Evolutionary conservation across 2,329 filamentous ascomycete genomes (phyloP).

Genomic region (Fusarium sp.): DNA sequence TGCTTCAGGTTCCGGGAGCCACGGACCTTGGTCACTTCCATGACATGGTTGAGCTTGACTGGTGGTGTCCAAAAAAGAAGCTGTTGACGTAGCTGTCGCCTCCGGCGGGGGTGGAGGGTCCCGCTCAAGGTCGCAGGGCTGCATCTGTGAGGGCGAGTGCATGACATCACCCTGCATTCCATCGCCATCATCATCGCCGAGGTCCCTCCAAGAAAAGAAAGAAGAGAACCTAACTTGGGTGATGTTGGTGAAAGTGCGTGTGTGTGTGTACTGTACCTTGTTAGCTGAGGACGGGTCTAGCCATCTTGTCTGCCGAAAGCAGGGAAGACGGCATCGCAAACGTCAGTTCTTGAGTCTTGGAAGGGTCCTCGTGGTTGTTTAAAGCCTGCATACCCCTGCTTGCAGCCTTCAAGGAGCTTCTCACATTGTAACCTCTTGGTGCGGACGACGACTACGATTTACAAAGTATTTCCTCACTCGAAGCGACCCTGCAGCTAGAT

Average conservation of each 20-base stretch:
- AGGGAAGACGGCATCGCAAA: slow-evolving; percentile 41
- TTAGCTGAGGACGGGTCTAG: background rate
- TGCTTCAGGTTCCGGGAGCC: slow-evolving; percentile 16
- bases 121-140: slow-evolving; percentile 20
- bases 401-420: slow-evolving; percentile 15
- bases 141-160: slow-evolving; percentile 20
- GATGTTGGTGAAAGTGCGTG: slow-evolving; percentile 22
- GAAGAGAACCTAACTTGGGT: background rate
- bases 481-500: slow-evolving; percentile 25
- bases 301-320: slow-evolving; percentile 27
- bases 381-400: slow-evolving; percentile 42
- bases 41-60: background rate
- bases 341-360: slow-evolving; percentile 36
- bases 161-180: slow-evolving; percentile 54
- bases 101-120: slow-evolving; percentile 35
- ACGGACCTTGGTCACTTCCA: slow-evolving; percentile 23
- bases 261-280: slow-evolving; percentile 1
- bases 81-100: slow-evolving; percentile 29
- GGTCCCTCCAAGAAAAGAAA: background rate
- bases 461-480: slow-evolving; percentile 10
- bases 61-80: background rate
- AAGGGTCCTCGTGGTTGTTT: slow-evolving; percentile 29
- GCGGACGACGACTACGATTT: slow-evolving; percentile 26
- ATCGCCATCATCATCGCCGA: slow-evolving; percentile 34
- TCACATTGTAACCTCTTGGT: slow-evolving; percentile 23